These are phyloP conservation scores for Gnomoniopsis sp. DNA, from an alignment of 2,329 filamentous ascomycete species.

Conservation along the genomic window DNA sequence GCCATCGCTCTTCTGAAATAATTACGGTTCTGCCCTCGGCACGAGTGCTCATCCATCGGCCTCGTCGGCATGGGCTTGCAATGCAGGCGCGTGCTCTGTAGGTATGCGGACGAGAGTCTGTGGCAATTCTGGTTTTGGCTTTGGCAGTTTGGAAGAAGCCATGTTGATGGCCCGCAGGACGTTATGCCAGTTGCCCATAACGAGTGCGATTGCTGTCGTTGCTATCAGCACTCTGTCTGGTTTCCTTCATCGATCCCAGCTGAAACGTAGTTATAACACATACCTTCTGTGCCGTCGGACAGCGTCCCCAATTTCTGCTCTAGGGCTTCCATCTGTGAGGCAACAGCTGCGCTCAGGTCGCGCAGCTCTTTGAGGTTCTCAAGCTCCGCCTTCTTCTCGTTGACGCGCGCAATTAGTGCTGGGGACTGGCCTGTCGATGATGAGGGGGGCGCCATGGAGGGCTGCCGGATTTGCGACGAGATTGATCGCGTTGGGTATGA, in stretches of 20 bases:
- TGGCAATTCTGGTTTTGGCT: constrained; percentile 57
- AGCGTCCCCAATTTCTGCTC: constrained; percentile 75
- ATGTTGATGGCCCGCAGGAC: constrained; percentile 81
- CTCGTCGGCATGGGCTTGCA: constrained; percentile 59
- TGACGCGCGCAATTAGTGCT: constrained; percentile 69
- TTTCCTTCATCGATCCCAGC: too few species aligned
- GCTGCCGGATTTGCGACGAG: constrained; percentile 64
- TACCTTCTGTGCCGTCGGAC: constrained; percentile 78
- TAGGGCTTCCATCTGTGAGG: constrained; percentile 77
- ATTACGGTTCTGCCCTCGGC: too few species aligned
- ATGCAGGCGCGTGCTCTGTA: constrained; percentile 68
- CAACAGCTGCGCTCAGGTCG: constrained; percentile 74
- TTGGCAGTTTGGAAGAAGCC: constrained; percentile 74
- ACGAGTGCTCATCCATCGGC: too few species aligned
- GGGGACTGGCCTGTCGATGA: constrained; percentile 60
- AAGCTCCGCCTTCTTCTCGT: constrained; percentile 81
- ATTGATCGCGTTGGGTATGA: constrained; percentile 51
- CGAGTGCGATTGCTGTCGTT: constrained; percentile 69
- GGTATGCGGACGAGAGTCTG: constrained; percentile 83
- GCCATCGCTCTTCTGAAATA: too few species aligned
- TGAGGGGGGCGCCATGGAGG: constrained; percentile 43
- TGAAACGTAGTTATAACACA: constrained; percentile 15
- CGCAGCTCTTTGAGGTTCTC: constrained; percentile 75
- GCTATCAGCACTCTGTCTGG: constrained; percentile 13
- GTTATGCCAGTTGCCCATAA: constrained; percentile 84